Evolutionary conservation across 2,329 filamentous ascomycete species (phyloP).

Genomic region (Arthrobotrys conoides): DNA sequence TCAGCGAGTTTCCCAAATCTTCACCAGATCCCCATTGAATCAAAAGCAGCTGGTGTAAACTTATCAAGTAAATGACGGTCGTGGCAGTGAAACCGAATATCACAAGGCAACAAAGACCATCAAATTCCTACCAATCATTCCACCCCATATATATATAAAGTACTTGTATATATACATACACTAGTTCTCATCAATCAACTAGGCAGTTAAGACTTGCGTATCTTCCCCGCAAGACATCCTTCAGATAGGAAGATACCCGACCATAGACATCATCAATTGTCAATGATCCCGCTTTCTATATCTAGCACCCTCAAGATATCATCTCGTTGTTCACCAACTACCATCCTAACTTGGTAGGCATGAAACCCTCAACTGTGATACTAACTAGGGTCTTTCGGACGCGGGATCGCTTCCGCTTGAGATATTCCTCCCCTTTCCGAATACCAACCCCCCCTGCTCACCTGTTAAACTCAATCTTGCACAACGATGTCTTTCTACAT

Average conservation of each 20-base stretch:
- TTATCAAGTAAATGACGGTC: not conserved
- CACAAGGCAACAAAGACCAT: constrained; percentile 10
- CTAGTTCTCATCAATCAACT: not conserved
- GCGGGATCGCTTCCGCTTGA: constrained; percentile 55
- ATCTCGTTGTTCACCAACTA: constrained; percentile 11
- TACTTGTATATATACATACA: not conserved
- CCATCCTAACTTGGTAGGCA: constrained; percentile 49
- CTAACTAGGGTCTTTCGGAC: constrained; percentile 28
- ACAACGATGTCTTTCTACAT: constrained; percentile 14
- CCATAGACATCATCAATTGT: constrained; percentile 2
- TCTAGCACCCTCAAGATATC: constrained; percentile 16
- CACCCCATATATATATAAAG: not conserved
- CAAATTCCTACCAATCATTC: not conserved
- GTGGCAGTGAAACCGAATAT: constrained; percentile 9
- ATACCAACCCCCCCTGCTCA: not conserved
- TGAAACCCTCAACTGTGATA: constrained; percentile 17
- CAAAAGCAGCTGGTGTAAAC: not conserved
- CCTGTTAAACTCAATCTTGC: constrained; percentile 10
- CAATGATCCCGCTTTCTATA: constrained; percentile 15
- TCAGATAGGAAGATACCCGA: constrained; percentile 40
- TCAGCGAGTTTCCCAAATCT: not conserved
- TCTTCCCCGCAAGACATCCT: constrained; percentile 22
- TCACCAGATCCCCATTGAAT: not conserved
- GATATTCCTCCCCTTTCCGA: constrained; percentile 11
- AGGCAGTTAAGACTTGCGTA: constrained; percentile 42